Evolutionary conservation across 2,329 filamentous ascomycete genomes (phyloP), one percentile per base, ranked within the genome.

Genomic region (Neofusicoccum kwambonambiense): DNA sequence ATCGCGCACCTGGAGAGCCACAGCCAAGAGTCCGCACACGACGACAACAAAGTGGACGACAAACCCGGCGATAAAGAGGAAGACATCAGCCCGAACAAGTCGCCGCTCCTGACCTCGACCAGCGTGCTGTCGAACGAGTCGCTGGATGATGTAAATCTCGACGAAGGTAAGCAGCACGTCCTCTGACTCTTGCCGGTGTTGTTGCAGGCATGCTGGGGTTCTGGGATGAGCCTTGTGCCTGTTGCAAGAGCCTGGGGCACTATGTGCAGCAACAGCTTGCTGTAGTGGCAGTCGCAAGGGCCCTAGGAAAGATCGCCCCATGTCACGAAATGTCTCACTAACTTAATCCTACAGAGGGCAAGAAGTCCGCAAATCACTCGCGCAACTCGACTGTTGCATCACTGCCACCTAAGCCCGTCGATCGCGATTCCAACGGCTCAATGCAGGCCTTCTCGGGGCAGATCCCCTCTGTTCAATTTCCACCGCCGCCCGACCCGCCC

Each of bases 381-480:
- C 54, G 50, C 64, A 54, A 41, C 11, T 63, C 64, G 60, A 62
- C 64, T 2, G 22, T 60, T 31, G 49, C 58, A 51, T 35, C 49
- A 6, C 17, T 51, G 37, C 61, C 52, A 8, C 62, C 65, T 11
- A 66, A 64, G 19, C 34, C 62, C 34, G 52, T 42, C 15, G 50
- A 47, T 35, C 56, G 47, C 34, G 52, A 61, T 52, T 62, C 62
- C 67, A 57, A 60, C 65, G 45, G 44, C 51, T 64, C 65, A 39
- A 70, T 82, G 87, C 87, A 89, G 77, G 92, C 90, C 69, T 85
- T 95, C 62, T 89, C 90, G 44, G 89, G 86, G 64, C 87, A 85
- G 51, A 83, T 95, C 58, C 89, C 91, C 41, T 84, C 90, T 37
- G 86, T 92, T 73, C 77, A 80, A 64, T 76, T 74, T 22, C 77